Evolutionary conservation across 208 protist genomes (phyloP).

Genomic region (Leishmania lainsoni): DNA sequence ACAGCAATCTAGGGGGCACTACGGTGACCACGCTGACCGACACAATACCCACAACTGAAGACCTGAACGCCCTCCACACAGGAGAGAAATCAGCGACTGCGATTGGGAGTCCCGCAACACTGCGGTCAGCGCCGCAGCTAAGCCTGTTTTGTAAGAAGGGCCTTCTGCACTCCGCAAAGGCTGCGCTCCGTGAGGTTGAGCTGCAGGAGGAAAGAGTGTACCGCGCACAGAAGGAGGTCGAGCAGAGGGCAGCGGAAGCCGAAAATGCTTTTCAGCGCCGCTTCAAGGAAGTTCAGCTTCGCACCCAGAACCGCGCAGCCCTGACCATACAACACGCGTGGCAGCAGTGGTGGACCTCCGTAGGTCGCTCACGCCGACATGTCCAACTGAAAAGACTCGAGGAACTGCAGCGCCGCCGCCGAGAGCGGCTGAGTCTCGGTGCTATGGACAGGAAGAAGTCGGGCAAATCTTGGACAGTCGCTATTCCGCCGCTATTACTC

Average conservation of each 20-base stretch:
- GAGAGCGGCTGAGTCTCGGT: conserved; percentile 14
- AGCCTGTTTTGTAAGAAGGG: conserved; percentile 12
- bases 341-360: conserved; percentile 64
- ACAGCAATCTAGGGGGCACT: background rate
- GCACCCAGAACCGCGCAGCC: conserved; percentile 52
- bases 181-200: conserved; percentile 5
- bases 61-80: background rate
- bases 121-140: background rate
- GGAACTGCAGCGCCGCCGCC: conserved; percentile 44
- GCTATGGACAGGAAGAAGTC: background rate
- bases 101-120: background rate
- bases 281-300: conserved; percentile 30
- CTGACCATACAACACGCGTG: conserved; percentile 57
- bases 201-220: conserved; percentile 24
- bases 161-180: background rate
- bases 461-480: background rate
- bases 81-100: background rate
- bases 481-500: background rate
- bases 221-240: conserved; percentile 13
- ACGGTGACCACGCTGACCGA: background rate
- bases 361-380: conserved; percentile 53
- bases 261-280: conserved; percentile 25
- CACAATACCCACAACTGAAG: background rate
- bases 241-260: conserved; percentile 16
- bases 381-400: conserved; percentile 46